Conservation (phyloP, 2,329 filamentous ascomycete species). For the Fusarium continuum region DNA sequence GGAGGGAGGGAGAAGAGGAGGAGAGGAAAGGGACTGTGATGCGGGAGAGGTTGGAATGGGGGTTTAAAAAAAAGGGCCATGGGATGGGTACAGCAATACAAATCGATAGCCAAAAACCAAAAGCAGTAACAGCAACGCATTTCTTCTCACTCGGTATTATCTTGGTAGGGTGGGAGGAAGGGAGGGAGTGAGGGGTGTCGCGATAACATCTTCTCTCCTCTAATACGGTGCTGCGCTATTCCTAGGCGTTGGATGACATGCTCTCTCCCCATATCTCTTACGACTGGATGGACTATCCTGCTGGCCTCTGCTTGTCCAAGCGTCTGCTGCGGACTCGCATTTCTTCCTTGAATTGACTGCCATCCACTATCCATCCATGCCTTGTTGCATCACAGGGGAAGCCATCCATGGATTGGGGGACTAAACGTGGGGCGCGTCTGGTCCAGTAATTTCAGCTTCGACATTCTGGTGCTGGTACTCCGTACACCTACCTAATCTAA, state of each 20-base stretch:
- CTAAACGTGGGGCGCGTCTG: constrained; percentile 38
- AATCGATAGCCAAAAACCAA: constrained; percentile 1
- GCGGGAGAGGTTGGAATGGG: constrained; percentile 39
- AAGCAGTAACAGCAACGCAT: too few relatives aligned
- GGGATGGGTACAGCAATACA: neutral
- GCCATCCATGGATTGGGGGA: constrained; percentile 36
- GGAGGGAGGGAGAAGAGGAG: constrained; percentile 33
- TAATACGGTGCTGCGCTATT: neutral
- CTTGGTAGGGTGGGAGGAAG: neutral
- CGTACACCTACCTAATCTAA: too few relatives aligned
- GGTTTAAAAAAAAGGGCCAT: constrained; percentile 36
- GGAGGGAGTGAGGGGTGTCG: constrained; percentile 4
- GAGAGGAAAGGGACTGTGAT: constrained; percentile 25
- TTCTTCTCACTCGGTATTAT: constrained; percentile 12
- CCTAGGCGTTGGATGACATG: neutral
- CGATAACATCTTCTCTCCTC: constrained; percentile 2
- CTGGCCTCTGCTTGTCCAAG: constrained; percentile 6
- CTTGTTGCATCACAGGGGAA: constrained; percentile 20
- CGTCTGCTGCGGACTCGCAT: constrained; percentile 10
- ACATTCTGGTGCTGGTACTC: constrained; percentile 7
- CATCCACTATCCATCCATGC: too few relatives aligned
- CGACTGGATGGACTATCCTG: too few relatives aligned
- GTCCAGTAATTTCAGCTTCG: constrained; percentile 40
- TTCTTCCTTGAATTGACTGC: constrained; percentile 23
- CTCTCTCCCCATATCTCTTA: neutral